Evolutionary conservation across 257 asterid genomes (phyloP).

Genomic region (Plantago elongata): DNA sequence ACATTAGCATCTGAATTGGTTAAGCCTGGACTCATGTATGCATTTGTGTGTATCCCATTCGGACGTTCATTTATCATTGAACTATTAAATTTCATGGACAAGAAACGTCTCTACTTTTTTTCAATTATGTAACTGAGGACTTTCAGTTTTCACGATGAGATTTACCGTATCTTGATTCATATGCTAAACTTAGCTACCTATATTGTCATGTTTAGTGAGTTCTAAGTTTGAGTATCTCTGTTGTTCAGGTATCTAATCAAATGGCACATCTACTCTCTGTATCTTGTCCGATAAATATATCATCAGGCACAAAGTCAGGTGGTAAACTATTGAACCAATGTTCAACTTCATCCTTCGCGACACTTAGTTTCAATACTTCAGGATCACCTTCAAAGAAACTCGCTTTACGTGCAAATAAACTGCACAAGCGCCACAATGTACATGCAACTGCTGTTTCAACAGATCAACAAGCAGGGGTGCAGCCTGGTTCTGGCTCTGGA

Average conservation of each 20-base stretch:
- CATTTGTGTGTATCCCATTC: too few species aligned
- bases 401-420: conserved; percentile 17
- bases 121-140: too few species aligned
- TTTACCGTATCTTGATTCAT: not conserved
- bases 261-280: conserved; percentile 75
- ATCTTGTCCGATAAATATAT: conserved; percentile 46
- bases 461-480: conserved; percentile 44
- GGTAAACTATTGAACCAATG: conserved; percentile 26
- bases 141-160: too few species aligned
- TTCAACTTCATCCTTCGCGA: conserved; percentile 28
- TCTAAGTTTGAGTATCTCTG: too few species aligned
- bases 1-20: too few species aligned
- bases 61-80: too few species aligned
- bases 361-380: conserved; percentile 28
- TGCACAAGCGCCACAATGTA: conserved; percentile 25
- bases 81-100: too few species aligned
- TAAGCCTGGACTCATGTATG: too few species aligned
- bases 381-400: conserved; percentile 22
- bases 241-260: conserved; percentile 29
- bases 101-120: too few species aligned
- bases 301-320: conserved; percentile 30
- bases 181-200: not conserved
- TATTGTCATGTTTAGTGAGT: too few species aligned
- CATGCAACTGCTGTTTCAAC: conserved; percentile 47
- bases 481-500: conserved; percentile 34